These are phyloP conservation scores for Dendrobium catenatum DNA, from an alignment of 106 monocot species.

Conservation along the genomic window DNA sequence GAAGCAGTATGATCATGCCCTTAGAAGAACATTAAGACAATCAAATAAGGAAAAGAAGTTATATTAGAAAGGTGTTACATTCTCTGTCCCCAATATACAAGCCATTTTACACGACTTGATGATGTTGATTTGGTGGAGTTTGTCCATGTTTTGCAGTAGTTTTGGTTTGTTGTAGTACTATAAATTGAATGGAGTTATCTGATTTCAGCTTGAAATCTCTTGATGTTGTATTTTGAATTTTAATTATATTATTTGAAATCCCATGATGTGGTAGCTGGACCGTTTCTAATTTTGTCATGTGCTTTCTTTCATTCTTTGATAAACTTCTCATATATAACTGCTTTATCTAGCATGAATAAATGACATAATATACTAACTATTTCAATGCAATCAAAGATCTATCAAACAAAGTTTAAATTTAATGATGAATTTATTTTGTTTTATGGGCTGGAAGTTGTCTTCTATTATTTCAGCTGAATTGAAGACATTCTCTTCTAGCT, in stretches of 20 bases:
- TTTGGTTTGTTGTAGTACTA: neutral
- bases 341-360: neutral
- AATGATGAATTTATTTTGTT: neutral
- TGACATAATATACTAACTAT: neutral
- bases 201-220: neutral
- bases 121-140: constrained; percentile 1
- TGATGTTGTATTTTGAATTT: neutral
- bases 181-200: neutral
- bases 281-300: too few relatives aligned
- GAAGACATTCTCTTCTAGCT: neutral
- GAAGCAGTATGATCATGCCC: constrained; percentile 29
- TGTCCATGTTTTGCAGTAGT: neutral
- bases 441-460: neutral
- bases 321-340: neutral
- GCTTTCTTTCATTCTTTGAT: neutral
- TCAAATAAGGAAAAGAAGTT: constrained; percentile 61
- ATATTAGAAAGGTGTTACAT: constrained; percentile 32
- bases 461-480: neutral
- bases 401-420: neutral
- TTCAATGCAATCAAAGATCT: neutral
- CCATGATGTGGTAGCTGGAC: neutral
- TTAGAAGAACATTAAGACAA: constrained; percentile 24
- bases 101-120: neutral
- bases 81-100: neutral
- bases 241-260: neutral